Conservation (phyloP, 768 basidiomycete genomes). For the Leucogyrophana mollusca region DNA sequence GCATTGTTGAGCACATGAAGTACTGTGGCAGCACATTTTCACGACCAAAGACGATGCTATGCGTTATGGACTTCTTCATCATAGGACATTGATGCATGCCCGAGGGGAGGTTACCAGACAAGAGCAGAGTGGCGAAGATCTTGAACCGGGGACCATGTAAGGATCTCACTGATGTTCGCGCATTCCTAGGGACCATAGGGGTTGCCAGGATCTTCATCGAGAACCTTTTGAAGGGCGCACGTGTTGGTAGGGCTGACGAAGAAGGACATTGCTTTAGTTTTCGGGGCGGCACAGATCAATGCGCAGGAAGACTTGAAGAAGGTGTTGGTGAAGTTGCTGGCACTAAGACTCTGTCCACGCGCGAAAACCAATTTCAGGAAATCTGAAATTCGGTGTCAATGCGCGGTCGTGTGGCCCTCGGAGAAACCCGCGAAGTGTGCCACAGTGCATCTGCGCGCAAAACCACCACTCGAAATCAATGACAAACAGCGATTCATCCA, state of each 20-base stretch:
- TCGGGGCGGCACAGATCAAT: slow-evolving; percentile 5
- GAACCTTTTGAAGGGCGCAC: slow-evolving; percentile 15
- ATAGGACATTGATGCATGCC: slow-evolving; percentile 39
- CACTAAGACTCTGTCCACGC: no score
- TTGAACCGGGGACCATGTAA: slow-evolving; percentile 25
- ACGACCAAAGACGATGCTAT: slow-evolving; percentile 32
- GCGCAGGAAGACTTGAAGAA: slow-evolving; percentile 23
- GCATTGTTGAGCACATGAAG: slow-evolving; percentile 35
- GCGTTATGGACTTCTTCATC: slow-evolving; percentile 23
- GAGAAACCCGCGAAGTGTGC: no score
- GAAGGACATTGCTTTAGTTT: slow-evolving; percentile 25
- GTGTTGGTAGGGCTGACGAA: slow-evolving; percentile 23
- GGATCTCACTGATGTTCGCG: slow-evolving; percentile 13
- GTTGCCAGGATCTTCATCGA: slow-evolving; percentile 28
- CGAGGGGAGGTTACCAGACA: slow-evolving; percentile 29
- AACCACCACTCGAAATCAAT: no score
- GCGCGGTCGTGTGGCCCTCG: no score
- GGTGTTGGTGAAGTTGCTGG: slow-evolving; percentile 7
- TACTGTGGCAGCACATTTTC: slow-evolving; percentile 37
- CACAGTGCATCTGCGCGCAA: no score
- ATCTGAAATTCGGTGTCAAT: no score
- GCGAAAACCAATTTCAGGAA: no score
- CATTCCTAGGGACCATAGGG: slow-evolving; percentile 29
- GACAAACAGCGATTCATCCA: no score
- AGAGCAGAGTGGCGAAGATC: slow-evolving; percentile 24